Percentiles rank a stretch among this genome's conserved stretches.
Conservation (phyloP, 1,139 yeast genomes). For the Saccharomyces hybrid region DNA sequence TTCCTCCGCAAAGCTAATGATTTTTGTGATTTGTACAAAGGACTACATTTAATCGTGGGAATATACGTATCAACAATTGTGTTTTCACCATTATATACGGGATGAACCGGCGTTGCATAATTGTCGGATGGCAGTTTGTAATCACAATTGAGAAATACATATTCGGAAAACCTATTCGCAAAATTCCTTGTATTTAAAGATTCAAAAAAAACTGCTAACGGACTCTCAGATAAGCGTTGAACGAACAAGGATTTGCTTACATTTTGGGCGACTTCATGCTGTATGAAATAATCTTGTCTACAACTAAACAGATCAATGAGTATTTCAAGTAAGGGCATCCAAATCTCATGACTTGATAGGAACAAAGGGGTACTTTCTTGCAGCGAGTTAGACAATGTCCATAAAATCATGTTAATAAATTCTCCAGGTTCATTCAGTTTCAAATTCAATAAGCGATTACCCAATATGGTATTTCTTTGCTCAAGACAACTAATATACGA, state of each 20-base stretch:
- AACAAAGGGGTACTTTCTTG: slow-evolving; percentile 12
- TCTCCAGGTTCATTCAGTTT: slow-evolving; percentile 20
- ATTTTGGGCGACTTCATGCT: slow-evolving; percentile 10
- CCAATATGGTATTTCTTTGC: slow-evolving; percentile 15
- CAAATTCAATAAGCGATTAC: slow-evolving; percentile 15
- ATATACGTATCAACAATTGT: slow-evolving; percentile 12
- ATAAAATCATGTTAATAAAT: slow-evolving; percentile 22
- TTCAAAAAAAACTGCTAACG: slow-evolving; percentile 18
- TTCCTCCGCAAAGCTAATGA: slow-evolving; percentile 22
- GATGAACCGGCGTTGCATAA: slow-evolving; percentile 11
- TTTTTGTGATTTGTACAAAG: slow-evolving; percentile 10
- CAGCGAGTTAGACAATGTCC: slow-evolving; percentile 24
- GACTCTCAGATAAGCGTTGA: slow-evolving; percentile 18
- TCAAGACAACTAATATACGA: slow-evolving; percentile 24
- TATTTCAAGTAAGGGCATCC: slow-evolving; percentile 24
- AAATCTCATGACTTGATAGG: slow-evolving; percentile 18
- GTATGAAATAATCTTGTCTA: slow-evolving; percentile 22
- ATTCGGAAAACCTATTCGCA: slow-evolving; percentile 16
- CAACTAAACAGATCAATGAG: slow-evolving; percentile 20
- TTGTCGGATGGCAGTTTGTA: slow-evolving; percentile 5
- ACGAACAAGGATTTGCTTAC: slow-evolving; percentile 4
- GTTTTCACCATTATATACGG: slow-evolving; percentile 20
- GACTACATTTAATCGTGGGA: slow-evolving; percentile 10
- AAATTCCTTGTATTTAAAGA: slow-evolving; percentile 14
- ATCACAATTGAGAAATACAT: slow-evolving; percentile 22